Percentiles rank a stretch among this genome's conserved stretches.
These are phyloP conservation scores for Tetraselmis chui DNA, from an alignment of 139 green algal species.

Conservation along the genomic window DNA sequence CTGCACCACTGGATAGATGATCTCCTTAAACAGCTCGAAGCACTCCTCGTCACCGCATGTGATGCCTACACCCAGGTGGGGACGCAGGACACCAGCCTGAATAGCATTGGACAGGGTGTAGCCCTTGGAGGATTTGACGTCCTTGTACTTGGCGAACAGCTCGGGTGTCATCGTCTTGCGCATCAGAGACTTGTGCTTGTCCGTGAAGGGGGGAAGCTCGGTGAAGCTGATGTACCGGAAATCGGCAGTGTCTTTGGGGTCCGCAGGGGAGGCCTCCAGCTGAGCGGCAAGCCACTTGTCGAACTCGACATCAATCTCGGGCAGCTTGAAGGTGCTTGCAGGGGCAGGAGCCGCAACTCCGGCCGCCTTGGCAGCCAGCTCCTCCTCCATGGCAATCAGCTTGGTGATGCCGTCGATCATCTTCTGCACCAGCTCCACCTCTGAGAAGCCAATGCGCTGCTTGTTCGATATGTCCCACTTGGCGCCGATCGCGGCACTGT, in stretches of 20 bases:
- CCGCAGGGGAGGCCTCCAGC: constrained; percentile 10
- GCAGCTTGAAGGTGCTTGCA: not conserved
- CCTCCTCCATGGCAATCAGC: constrained; percentile 14
- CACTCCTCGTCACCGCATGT: constrained; percentile 17
- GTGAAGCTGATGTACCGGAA: constrained; percentile 13
- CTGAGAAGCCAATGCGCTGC: constrained; percentile 16
- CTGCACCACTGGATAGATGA: constrained; percentile 15
- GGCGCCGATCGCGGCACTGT: constrained; percentile 7
- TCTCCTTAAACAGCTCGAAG: constrained; percentile 14
- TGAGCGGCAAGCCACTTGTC: constrained; percentile 8
- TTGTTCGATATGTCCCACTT: constrained; percentile 17
- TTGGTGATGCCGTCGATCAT: constrained; percentile 17
- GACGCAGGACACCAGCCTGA: constrained; percentile 10
- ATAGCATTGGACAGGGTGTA: constrained; percentile 17
- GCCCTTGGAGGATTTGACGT: constrained; percentile 14
- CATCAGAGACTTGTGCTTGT: constrained; percentile 17
- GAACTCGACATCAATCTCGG: not conserved
- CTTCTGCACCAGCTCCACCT: constrained; percentile 19
- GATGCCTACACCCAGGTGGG: constrained; percentile 13
- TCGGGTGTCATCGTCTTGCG: constrained; percentile 11
- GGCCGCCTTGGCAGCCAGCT: constrained; percentile 6
- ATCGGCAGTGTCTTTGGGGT: constrained; percentile 12
- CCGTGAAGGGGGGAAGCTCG: constrained; percentile 13
- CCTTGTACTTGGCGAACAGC: constrained; percentile 11
- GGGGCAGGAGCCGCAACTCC: not conserved